These are phyloP conservation scores for Trametes sanguinea DNA, from an alignment of 768 basidiomycete species.

Conservation along the genomic window DNA sequence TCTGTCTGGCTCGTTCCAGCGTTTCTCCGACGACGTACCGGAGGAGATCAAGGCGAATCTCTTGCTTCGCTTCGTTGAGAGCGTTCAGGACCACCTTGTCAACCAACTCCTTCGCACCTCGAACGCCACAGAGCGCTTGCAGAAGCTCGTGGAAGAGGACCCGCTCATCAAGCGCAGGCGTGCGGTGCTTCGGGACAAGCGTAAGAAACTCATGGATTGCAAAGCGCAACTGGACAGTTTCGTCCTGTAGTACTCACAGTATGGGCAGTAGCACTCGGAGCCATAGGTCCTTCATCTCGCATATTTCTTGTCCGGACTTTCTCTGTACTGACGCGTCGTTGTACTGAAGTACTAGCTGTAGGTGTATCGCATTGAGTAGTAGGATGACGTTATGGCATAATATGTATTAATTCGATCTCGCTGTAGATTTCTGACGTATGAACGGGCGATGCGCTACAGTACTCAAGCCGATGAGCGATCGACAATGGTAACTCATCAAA, in stretches of 20 bases:
- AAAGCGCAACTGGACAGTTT: conserved; percentile 33
- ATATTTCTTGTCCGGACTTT: too few relatives aligned
- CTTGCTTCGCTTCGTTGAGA: conserved; percentile 40
- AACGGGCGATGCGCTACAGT: too few relatives aligned
- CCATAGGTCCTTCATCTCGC: too few relatives aligned
- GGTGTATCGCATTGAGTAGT: too few relatives aligned
- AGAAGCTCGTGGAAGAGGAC: conserved; percentile 44
- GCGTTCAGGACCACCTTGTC: conserved; percentile 40
- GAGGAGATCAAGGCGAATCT: conserved; percentile 49
- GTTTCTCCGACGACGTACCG: conserved; percentile 57
- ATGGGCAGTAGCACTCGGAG: too few relatives aligned
- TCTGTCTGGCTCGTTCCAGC: conserved; percentile 36
- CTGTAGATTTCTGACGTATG: too few relatives aligned
- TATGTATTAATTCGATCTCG: too few relatives aligned
- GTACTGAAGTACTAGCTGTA: too few relatives aligned
- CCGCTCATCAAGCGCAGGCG: conserved; percentile 36
- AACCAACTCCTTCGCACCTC: conserved; percentile 32
- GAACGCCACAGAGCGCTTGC: conserved; percentile 24
- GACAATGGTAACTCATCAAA: too few relatives aligned
- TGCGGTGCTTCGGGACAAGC: conserved; percentile 32
- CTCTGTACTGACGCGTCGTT: too few relatives aligned
- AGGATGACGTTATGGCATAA: too few relatives aligned
- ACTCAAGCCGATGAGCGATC: too few relatives aligned
- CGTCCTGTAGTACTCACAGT: conserved; percentile 1
- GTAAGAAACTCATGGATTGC: conserved; percentile 37